Evolutionary conservation across 805 yeast species (phyloP).

Genomic region (Starmerella bombi): DNA sequence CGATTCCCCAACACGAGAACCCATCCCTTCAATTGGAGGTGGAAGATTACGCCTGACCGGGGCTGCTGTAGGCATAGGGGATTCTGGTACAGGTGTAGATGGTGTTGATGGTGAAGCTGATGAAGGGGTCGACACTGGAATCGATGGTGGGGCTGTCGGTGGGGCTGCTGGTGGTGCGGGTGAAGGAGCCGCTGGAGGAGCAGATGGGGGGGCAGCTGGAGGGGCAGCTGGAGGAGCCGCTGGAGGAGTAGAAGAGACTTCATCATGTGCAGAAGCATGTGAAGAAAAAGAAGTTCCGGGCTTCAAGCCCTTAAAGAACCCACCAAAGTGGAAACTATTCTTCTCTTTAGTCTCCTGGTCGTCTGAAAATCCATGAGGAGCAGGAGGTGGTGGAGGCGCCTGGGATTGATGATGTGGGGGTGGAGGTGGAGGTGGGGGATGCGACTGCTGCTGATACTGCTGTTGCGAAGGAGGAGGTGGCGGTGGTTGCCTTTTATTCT

Average conservation of each 20-base stretch:
- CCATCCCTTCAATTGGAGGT: slow-evolving; percentile 13
- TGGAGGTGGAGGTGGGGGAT: slow-evolving; percentile 7
- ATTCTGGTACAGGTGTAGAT: no score
- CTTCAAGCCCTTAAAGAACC: slow-evolving; percentile 10
- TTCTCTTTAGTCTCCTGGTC: no score
- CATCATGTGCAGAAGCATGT: slow-evolving; percentile 14
- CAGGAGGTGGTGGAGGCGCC: neutral
- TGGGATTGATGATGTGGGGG: neutral
- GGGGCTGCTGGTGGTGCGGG: slow-evolving; percentile 12
- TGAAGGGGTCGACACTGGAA: slow-evolving; percentile 13
- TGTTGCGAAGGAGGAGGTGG: slow-evolving; percentile 31
- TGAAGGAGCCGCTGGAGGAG: slow-evolving; percentile 6
- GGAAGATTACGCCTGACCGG: slow-evolving; percentile 17
- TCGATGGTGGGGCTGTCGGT: slow-evolving; percentile 12
- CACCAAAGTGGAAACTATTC: slow-evolving; percentile 10
- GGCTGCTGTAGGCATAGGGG: slow-evolving; percentile 3
- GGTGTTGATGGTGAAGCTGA: slow-evolving; percentile 5
- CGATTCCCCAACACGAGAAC: slow-evolving; percentile 12
- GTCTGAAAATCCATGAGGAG: no score
- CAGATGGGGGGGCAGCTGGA: slow-evolving; percentile 5
- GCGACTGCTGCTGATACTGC: slow-evolving; percentile 13
- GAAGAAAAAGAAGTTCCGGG: slow-evolving; percentile 17
- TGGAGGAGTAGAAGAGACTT: slow-evolving; percentile 1
- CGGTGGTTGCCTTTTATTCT: slow-evolving; percentile 15
- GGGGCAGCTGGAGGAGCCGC: slow-evolving; percentile 7